Base-by-base conservation (phyloP, 2,329 filamentous ascomycete species). In the Xylaria sp. region DNA sequence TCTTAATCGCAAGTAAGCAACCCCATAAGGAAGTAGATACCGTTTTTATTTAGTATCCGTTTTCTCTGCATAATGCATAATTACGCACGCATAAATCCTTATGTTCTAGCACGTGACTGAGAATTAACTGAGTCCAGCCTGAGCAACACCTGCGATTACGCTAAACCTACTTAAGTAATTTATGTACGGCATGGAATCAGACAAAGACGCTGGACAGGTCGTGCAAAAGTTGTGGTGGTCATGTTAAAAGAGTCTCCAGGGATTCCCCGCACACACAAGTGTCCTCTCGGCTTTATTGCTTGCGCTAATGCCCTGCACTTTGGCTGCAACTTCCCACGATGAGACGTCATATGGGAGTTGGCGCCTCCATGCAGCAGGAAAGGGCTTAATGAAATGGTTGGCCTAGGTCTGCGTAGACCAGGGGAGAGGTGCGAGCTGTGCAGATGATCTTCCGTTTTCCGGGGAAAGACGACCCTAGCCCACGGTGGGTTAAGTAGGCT, bases 211-310 rank as follows among this genome's bases (percentile, higher is more conserved):
- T 20, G 46, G 15, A 49, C 20, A 23, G 46, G 18, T 9, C 18
- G 23, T 52, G 23, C 13, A 25, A 5, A 54, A 23, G 23, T 33
- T 3, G 36, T 28, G 55, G 55, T 65, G 55, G 55, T 65, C 51
- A 49, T 55, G 39, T 66, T 39, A 9, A 31, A 31, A 49, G n/a
- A 63, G 33, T 36, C 4, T 60, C 9, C 64, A 68, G 65, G 68
- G 68, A 66, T 72, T 72, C 70, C 68, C 70, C 70, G 68, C 70
- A 72, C 56, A 48, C 43, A 15, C 13, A 54, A 52, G 51, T 8
- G 28, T 55, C 55, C 23, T 46, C 46, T 71, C 67, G 63, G 69
- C 49, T 66, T 54, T 65, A 62, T 63, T 56, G 31, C 28, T 7
- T 52, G 56, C 25, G 51, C 46, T 60, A 23, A 43, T 43, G 54